phyloP scores from a whole-genome alignment of 139 green algal species.

The Zygnema circumcarinatum region DNA sequence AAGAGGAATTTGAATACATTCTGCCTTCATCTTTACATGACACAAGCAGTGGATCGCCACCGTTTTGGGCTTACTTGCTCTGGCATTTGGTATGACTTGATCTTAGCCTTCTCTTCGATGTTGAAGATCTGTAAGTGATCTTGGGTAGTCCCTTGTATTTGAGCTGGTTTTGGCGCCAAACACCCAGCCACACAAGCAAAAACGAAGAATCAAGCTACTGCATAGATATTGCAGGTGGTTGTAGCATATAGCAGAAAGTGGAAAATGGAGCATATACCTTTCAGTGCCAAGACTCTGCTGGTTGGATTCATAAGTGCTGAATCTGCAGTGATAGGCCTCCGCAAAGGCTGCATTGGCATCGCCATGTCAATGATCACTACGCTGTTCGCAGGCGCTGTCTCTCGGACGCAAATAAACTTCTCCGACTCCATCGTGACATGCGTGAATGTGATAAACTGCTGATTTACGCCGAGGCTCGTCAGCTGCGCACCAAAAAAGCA shows the following conservation, averaged over 20 bases:
- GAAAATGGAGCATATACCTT: constrained; percentile 70
- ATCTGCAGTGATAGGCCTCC: constrained; percentile 95
- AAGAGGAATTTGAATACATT: too few species aligned
- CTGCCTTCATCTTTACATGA: too few species aligned
- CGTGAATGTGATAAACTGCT: constrained; percentile 95
- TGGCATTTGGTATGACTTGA: constrained; percentile 93
- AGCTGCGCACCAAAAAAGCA: constrained; percentile 76
- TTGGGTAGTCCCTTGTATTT: constrained; percentile 61
- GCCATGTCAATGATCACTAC: constrained; percentile 95
- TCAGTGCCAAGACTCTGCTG: constrained; percentile 95
- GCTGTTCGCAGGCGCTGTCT: constrained; percentile 75
- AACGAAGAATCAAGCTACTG: neutral
- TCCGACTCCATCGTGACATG: constrained; percentile 96
- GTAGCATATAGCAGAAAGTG: neutral
- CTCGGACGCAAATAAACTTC: constrained; percentile 95
- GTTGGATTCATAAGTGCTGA: constrained; percentile 94
- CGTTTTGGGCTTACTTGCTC: constrained; percentile 74
- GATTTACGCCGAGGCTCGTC: constrained; percentile 82
- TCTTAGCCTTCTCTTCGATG: constrained; percentile 97
- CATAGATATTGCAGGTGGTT: neutral
- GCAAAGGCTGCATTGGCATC: constrained; percentile 74
- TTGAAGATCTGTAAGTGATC: constrained; percentile 97
- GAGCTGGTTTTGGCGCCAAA: constrained; percentile 56
- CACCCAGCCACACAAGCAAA: neutral
- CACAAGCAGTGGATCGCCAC: too few species aligned